Base-by-base conservation (phyloP, 2,329 filamentous ascomycete species). In the Sarocladium strictum region DNA sequence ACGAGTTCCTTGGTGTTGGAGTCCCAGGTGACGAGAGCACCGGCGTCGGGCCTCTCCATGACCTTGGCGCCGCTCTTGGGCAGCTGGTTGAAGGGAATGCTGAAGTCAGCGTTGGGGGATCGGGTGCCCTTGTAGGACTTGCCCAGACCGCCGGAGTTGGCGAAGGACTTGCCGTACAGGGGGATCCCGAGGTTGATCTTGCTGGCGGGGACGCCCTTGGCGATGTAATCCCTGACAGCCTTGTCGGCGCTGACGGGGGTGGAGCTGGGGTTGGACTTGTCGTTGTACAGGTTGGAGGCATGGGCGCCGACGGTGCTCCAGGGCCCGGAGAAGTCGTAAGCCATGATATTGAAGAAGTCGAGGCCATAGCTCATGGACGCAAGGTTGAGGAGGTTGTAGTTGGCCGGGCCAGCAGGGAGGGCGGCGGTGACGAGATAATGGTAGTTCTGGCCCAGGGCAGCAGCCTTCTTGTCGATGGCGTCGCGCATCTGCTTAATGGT, bases 131-230 rank as follows among this genome's bases (percentile, higher is more conserved):
- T 21, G 47, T 51, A 65, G 1, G 59, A 7, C 33, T 61, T 56
- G 7, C 63, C 64, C 0, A 65, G 37, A 1, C 63, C 64, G 0
- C 35, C 33, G 1, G 63, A 63, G 17, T 56, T 76, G 70, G 59
- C 17, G 63, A 93, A 94, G 0, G 84, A 75, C 21, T 87, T 85
- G 1, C 89, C 90, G 65, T 94, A 94, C 2, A 94, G 73, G 0
- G 90, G 89, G 77, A 93, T 85, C 1, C 89, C 89, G 3, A 94
- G 72, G 1, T 89, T 78, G 55, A 95, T 80, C 68, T 92, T 92
- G 33, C 69, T 64, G 0, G 81, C 63, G 0, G 80, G 72, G 0
- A 93, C 79, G 2, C 84, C 85, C 1, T 77, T 76, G 0, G 72
- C 66, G 14, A 84, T 69, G 69, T 94, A 94, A 54, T 78, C 81